These are phyloP conservation scores for Pleurozium schreberi DNA, from an alignment of 225 moss, liverwort and hornwort genomes.

Conservation along the genomic window DNA sequence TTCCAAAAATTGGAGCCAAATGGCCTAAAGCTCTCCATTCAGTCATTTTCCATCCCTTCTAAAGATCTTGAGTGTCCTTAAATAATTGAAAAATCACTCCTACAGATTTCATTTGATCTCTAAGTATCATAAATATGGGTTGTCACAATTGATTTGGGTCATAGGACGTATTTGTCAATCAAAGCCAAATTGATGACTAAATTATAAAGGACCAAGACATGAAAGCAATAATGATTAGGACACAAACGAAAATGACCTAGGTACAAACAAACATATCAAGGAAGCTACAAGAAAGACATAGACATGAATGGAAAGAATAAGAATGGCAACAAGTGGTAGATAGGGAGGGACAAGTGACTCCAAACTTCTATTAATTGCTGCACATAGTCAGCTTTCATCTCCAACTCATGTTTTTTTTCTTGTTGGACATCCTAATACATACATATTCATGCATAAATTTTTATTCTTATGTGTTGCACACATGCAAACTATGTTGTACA, in stretches of 20 bases:
- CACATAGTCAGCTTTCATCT: not conserved
- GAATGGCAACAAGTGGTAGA: fast-evolving
- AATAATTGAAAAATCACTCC: not conserved
- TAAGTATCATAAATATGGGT: not conserved
- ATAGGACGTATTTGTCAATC: fast-evolving
- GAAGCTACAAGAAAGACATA: no score
- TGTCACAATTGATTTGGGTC: not conserved
- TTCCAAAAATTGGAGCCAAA: not conserved
- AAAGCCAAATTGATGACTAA: not conserved
- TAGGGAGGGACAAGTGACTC: fast-evolving
- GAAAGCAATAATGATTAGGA: not conserved
- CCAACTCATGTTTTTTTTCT: fast-evolving
- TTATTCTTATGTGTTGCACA: not conserved
- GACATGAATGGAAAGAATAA: not conserved
- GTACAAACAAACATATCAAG: no score
- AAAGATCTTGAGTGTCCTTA: not conserved
- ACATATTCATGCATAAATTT: not conserved
- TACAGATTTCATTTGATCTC: not conserved
- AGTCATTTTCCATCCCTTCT: not conserved
- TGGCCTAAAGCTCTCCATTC: not conserved
- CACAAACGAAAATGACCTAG: no score
- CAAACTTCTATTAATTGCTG: fast-evolving
- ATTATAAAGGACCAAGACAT: no score
- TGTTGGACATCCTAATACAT: fast-evolving
- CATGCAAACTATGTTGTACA: not conserved